A percentile compares a stretch with the other conserved stretches of the same genome.
These are phyloP conservation scores for Trichomonas gallinae DNA, from an alignment of 208 protist species.

Conservation along the genomic window DNA sequence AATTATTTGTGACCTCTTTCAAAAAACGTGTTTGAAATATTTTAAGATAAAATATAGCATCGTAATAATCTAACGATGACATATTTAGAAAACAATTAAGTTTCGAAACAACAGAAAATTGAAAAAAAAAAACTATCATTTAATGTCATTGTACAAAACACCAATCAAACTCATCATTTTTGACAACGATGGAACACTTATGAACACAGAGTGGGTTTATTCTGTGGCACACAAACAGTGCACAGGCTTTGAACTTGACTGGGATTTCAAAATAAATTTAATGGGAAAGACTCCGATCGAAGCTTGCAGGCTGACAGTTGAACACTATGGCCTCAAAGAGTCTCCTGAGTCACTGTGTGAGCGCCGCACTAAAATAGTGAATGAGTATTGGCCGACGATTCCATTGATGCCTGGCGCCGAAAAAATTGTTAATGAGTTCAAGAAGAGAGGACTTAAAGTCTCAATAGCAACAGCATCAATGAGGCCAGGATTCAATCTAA, in stretches of 20 bases:
- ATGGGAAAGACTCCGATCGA: constrained; percentile 14
- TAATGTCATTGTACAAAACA: not conserved
- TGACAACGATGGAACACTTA: not conserved
- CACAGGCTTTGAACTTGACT: not conserved
- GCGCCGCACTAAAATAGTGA: not conserved
- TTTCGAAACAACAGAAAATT: too few relatives aligned
- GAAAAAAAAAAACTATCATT: not conserved
- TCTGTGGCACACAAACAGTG: not conserved
- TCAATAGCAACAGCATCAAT: not conserved
- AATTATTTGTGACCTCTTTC: too few relatives aligned
- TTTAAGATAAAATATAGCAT: too few relatives aligned
- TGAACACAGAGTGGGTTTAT: constrained; percentile 18
- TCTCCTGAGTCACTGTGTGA: not conserved
- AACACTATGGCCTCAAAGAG: not conserved
- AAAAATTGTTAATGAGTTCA: not conserved
- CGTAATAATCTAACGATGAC: too few relatives aligned
- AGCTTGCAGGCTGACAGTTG: not conserved
- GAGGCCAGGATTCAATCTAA: not conserved
- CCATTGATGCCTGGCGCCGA: constrained; percentile 1
- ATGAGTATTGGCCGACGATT: constrained; percentile 19
- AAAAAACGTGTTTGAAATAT: too few relatives aligned
- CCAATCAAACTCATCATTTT: not conserved
- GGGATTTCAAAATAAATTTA: not conserved
- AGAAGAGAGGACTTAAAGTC: not conserved
- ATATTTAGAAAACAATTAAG: too few relatives aligned